Percentiles rank a stretch among this genome's conserved stretches.
Evolutionary conservation across 768 basidiomycete genomes (phyloP).

Genomic region (Tephrocybe rancida): DNA sequence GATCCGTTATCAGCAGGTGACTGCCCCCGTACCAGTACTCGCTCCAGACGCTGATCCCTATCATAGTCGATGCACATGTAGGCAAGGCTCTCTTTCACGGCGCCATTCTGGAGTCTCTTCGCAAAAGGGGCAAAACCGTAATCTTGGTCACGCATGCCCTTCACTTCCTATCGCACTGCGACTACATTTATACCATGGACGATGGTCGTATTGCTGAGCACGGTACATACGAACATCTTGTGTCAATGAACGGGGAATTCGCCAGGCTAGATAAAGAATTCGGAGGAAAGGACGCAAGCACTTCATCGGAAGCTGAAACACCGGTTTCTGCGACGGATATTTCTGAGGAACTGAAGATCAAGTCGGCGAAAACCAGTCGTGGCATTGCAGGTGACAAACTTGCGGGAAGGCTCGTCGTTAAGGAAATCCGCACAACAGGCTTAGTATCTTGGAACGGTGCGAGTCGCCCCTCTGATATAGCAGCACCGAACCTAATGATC

Average conservation of each 20-base stretch:
- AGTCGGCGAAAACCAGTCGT: conserved; percentile 33
- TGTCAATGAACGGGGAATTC: conserved; percentile 53
- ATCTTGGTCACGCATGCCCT: conserved; percentile 87
- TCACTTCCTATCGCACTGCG: conserved; percentile 81
- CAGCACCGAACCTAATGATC: neutral
- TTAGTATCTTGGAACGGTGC: conserved; percentile 54
- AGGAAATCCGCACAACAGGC: conserved; percentile 68
- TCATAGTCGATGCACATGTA: conserved; percentile 72
- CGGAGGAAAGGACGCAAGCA: conserved; percentile 49
- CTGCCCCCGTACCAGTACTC: conserved; percentile 6
- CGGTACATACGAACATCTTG: conserved; percentile 61
- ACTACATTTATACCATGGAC: conserved; percentile 75
- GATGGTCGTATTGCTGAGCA: conserved; percentile 74
- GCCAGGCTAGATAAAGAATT: conserved; percentile 62
- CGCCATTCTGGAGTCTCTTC: conserved; percentile 52
- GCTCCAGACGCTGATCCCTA: neutral
- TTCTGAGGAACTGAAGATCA: conserved; percentile 35
- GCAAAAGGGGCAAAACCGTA: conserved; percentile 60
- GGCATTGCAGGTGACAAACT: conserved; percentile 58
- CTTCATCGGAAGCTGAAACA: conserved; percentile 28
- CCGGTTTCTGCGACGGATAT: conserved; percentile 18
- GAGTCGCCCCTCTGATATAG: conserved; percentile 8
- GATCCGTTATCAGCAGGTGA: conserved; percentile 66
- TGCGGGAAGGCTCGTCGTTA: conserved; percentile 66
- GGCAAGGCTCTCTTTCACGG: conserved; percentile 68